A percentile compares a stretch with the other conserved stretches of the same genome.
Evolutionary conservation across 2,329 filamentous ascomycete species (phyloP).

Genomic region (Sclerotinia minor): DNA sequence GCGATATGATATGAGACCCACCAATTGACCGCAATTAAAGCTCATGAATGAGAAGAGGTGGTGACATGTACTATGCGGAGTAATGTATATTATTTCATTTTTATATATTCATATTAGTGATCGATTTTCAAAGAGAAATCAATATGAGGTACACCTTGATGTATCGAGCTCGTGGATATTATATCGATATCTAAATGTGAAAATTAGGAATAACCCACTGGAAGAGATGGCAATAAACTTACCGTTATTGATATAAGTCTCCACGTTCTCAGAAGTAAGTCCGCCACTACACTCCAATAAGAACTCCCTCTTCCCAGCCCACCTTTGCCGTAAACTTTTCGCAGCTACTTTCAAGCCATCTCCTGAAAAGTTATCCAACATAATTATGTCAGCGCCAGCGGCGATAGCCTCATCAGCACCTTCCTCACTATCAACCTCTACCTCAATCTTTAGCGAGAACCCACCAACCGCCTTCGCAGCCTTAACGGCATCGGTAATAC

Average conservation of each 20-base stretch:
- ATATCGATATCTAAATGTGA: slow-evolving; percentile 76
- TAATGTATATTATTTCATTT: background rate
- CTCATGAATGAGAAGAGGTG: background rate
- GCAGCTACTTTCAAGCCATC: slow-evolving; percentile 76
- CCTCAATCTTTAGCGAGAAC: slow-evolving; percentile 92
- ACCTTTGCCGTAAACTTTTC: slow-evolving; percentile 72
- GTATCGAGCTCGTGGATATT: slow-evolving; percentile 92
- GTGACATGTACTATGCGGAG: background rate
- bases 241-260: slow-evolving; percentile 75
- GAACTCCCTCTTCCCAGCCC: slow-evolving; percentile 72
- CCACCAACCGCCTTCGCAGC: slow-evolving; percentile 83
- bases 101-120: slow-evolving; percentile 38
- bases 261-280: slow-evolving; percentile 80
- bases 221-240: slow-evolving; percentile 39
- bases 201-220: slow-evolving; percentile 17
- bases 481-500: slow-evolving; percentile 80
- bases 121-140: slow-evolving; percentile 95
- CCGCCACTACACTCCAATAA: slow-evolving; percentile 92
- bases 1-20: background rate
- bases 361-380: slow-evolving; percentile 93
- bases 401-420: slow-evolving; percentile 90
- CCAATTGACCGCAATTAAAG: background rate
- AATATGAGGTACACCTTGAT: slow-evolving; percentile 90
- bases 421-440: slow-evolving; percentile 84
- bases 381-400: slow-evolving; percentile 91